Evolutionary conservation across 768 basidiomycete species (phyloP), one percentile per base, ranked within the genome.

Genomic region (Mycena indigotica): DNA sequence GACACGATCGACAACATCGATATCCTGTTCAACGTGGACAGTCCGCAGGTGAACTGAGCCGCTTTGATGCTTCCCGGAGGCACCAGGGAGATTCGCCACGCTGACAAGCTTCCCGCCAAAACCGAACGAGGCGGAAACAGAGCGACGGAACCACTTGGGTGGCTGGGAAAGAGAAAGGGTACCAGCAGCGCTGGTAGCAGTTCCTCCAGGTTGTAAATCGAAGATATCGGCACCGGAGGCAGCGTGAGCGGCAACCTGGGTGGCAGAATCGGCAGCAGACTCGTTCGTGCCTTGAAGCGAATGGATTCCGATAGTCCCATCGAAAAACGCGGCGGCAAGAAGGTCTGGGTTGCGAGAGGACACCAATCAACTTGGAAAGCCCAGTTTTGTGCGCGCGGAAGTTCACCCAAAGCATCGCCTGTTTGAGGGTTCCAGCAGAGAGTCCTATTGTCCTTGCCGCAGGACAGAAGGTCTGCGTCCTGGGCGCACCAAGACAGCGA

Each of bases 351-450:
- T 86, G 53, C 92, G 89, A 12, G n/a, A n/a, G 95, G 96, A 68
- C 93, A 96, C 91, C 93, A 98, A 55, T 95, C 85, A 12, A 95
- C 91, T 74, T 98, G 92, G 88, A 98, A 98, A 0, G 95, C 91
- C 96, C 96, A 98, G 75, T 98, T 97, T 63, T 88, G 85, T 16
- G 89, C 90, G 0, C 91, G 85, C 13, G 94, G 92, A 13, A 98
- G 88, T 88, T 98, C 94, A 63, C 95, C 95, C 52, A 98, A 91
- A 64, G 95, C 87, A 63, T 97, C 89, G 67, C 69, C 90, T 0
- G 89, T 92, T 70, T 94, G 91, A 0, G 94, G 95, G 67, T 97
- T 97, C 95, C 95, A 99, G 73, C 92, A 93, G 26, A 98, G 77
- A 2, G 91, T 93, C 13, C 96, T 86, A 67, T 96, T 97, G 70